These are phyloP conservation scores for Chrysoporthe austroafricana DNA, from an alignment of 2,329 filamentous ascomycete species.

Conservation along the genomic window DNA sequence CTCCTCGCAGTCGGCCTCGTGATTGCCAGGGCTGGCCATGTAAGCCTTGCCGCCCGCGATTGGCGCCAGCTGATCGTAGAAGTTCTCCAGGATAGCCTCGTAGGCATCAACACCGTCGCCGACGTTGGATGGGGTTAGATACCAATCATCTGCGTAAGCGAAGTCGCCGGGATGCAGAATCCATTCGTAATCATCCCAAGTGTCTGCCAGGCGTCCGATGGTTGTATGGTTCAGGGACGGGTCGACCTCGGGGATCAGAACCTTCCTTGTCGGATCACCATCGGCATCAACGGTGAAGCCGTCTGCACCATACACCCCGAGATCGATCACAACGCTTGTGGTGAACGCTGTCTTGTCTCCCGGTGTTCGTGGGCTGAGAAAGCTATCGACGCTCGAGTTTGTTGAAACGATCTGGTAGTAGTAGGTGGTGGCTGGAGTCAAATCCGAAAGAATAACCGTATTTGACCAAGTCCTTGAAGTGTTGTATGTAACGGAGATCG, in stretches of 20 bases:
- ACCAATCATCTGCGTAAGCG: conserved; percentile 64
- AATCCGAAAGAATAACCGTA: conserved; percentile 28
- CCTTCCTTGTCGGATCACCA: conserved; percentile 47
- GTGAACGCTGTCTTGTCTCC: conserved; percentile 60
- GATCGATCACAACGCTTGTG: conserved; percentile 56
- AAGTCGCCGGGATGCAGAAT: conserved; percentile 59
- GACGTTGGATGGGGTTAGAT: conserved; percentile 48
- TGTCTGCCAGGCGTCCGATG: conserved; percentile 56
- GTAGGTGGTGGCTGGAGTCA: conserved; percentile 59
- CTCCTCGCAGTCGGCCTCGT: conserved; percentile 59
- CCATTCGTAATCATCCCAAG: conserved; percentile 59
- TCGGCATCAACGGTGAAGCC: conserved; percentile 51
- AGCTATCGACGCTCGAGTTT: conserved; percentile 58
- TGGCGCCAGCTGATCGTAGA: conserved; percentile 59
- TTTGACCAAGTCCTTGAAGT: conserved; percentile 28
- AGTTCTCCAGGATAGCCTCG: conserved; percentile 59
- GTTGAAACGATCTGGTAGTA: conserved; percentile 63
- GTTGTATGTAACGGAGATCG: conserved; percentile 26
- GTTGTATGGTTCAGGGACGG: conserved; percentile 62
- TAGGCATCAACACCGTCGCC: conserved; percentile 55
- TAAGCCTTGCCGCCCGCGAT: conserved; percentile 59
- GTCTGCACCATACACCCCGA: conserved; percentile 58
- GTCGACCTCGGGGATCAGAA: conserved; percentile 51
- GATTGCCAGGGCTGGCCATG: conserved; percentile 62
- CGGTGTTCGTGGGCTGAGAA: conserved; percentile 55